phyloP scores from a whole-genome alignment of 768 basidiomycete genomes.

The Tricholoma furcatifolium region DNA sequence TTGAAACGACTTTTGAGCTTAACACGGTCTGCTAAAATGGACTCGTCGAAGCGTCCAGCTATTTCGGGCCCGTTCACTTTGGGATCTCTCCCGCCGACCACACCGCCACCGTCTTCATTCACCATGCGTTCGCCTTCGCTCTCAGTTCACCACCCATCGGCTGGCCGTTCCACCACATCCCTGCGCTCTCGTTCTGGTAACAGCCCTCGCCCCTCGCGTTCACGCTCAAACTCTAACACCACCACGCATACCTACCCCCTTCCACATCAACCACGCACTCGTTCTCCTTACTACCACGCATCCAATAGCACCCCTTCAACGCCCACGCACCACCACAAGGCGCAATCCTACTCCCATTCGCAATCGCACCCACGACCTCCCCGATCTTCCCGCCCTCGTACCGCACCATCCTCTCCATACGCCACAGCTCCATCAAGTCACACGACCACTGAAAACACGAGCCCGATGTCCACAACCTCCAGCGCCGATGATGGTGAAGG shows the following conservation, averaged over 20 bases:
- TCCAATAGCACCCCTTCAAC: constrained; percentile 7
- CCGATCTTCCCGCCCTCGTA: background rate
- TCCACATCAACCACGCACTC: background rate
- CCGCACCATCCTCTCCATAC: background rate
- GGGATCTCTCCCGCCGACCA: constrained; percentile 28
- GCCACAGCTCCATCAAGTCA: too few species aligned
- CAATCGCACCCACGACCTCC: background rate
- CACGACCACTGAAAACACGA: background rate
- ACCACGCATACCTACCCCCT: constrained; percentile 4
- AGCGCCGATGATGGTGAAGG: background rate
- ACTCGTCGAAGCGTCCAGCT: constrained; percentile 24
- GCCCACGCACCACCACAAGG: constrained; percentile 9
- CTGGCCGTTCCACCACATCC: constrained; percentile 12
- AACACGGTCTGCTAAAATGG: constrained; percentile 17
- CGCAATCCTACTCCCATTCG: constrained; percentile 8
- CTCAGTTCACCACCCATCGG: constrained; percentile 2
- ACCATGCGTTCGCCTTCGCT: constrained; percentile 13
- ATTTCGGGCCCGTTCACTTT: constrained; percentile 49
- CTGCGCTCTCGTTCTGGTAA: constrained; percentile 7
- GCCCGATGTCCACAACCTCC: constrained; percentile 4
- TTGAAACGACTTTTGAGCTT: constrained; percentile 36
- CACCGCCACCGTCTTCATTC: constrained; percentile 14
- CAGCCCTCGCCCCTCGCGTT: background rate
- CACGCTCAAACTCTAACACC: constrained; percentile 15
- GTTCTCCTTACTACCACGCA: background rate